These are phyloP conservation scores for Picochlorum sp. DNA, from an alignment of 139 green algal genomes.

Conservation along the genomic window DNA sequence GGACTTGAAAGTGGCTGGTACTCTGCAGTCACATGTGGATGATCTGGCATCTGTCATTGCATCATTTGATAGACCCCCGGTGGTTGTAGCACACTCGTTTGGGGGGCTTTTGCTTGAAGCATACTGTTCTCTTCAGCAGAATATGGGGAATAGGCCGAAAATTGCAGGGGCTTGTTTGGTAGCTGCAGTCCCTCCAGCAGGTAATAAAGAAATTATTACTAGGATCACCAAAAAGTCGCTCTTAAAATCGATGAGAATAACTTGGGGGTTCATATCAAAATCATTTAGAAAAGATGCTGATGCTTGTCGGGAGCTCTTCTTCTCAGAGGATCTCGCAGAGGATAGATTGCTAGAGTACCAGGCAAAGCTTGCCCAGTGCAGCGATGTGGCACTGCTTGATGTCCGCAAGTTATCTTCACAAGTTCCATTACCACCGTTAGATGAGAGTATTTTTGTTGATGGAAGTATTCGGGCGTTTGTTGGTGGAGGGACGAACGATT, in stretches of 20 bases:
- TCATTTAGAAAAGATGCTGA: constrained; percentile 40
- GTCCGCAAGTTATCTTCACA: constrained; percentile 39
- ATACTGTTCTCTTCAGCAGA: constrained; percentile 27
- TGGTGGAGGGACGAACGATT: constrained; percentile 46
- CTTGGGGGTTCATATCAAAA: constrained; percentile 57
- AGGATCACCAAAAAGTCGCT: constrained; percentile 26
- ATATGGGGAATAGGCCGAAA: background rate
- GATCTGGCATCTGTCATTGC: constrained; percentile 51
- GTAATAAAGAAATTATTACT: constrained; percentile 47
- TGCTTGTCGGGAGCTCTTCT: constrained; percentile 54
- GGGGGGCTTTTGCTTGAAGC: constrained; percentile 70
- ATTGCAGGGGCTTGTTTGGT: constrained; percentile 50
- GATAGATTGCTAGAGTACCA: constrained; percentile 47
- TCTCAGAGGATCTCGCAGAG: constrained; percentile 48
- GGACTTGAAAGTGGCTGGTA: constrained; percentile 29
- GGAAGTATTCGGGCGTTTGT: constrained; percentile 44
- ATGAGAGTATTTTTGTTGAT: constrained; percentile 14
- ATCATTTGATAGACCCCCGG: constrained; percentile 36
- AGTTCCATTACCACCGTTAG: constrained; percentile 35
- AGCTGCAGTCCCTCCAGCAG: constrained; percentile 47
- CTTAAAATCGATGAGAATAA: constrained; percentile 46
- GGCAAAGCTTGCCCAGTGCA: constrained; percentile 35
- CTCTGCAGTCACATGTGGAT: constrained; percentile 42
- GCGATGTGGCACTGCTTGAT: constrained; percentile 45
- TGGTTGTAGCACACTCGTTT: constrained; percentile 77